phyloP scores from a whole-genome alignment of 2,329 filamentous ascomycete genomes.

The Alternaria gansuensis region DNA sequence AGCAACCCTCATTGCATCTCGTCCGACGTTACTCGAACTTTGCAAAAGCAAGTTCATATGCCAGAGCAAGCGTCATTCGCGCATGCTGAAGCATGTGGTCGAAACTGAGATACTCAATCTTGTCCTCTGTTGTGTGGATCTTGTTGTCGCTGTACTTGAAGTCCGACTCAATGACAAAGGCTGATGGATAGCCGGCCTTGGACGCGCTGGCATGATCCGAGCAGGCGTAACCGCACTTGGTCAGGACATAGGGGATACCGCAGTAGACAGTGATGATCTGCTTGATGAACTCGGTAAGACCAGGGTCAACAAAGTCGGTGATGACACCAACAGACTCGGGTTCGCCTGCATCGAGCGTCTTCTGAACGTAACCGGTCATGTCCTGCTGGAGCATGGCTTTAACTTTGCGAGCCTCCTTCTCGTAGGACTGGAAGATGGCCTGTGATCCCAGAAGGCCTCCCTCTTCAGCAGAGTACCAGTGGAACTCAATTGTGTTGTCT shows the following conservation, averaged over 20 bases:
- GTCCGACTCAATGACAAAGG: constrained; percentile 78
- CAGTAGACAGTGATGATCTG: constrained; percentile 87
- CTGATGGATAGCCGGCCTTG: constrained; percentile 77
- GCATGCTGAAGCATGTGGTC: constrained; percentile 94
- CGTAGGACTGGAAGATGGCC: constrained; percentile 85
- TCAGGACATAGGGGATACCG: constrained; percentile 84
- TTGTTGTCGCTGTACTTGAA: constrained; percentile 71
- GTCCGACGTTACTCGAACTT: constrained; percentile 62
- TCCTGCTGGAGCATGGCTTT: constrained; percentile 99
- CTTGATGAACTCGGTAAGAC: constrained; percentile 89
- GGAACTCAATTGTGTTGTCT: constrained; percentile 91
- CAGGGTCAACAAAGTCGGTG: constrained; percentile 85
- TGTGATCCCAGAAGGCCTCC: constrained; percentile 87
- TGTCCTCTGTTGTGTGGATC: constrained; percentile 75
- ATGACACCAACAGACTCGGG: constrained; percentile 91
- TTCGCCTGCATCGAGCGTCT: constrained; percentile 81
- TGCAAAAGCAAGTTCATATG: constrained; percentile 83
- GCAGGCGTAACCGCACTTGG: constrained; percentile 88
- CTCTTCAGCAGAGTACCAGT: constrained; percentile 94
- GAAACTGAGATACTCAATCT: constrained; percentile 77
- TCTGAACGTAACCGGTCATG: constrained; percentile 85
- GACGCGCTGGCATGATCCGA: constrained; percentile 77
- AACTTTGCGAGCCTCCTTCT: constrained; percentile 74
- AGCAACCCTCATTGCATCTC: neutral
- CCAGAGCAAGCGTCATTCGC: constrained; percentile 81